A percentile compares a stretch with the other conserved stretches of the same genome.
phyloP scores from a whole-genome alignment of 108 stramenopile genomes.

The Aurantiochytrium sp. region DNA sequence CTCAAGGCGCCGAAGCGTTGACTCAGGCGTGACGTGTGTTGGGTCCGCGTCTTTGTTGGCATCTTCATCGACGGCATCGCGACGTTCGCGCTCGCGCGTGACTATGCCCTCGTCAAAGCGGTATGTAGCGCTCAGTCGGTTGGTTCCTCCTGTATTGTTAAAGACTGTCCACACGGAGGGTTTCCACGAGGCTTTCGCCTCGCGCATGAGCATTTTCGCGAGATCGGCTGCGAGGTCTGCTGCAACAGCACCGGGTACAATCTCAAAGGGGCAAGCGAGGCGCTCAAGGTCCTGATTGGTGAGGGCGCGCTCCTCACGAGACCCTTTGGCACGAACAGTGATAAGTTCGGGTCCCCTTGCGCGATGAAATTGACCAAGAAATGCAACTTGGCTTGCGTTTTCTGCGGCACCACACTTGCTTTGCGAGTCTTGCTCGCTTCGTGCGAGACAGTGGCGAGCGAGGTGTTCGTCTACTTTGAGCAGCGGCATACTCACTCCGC shows the following conservation, averaged over 20 bases:
- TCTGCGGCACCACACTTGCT: neutral
- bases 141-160: neutral
- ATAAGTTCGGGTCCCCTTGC: neutral
- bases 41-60: neutral
- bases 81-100: neutral
- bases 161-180: neutral
- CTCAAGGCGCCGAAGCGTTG: neutral
- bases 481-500: neutral
- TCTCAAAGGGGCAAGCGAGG: neutral
- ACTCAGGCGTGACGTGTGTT: neutral
- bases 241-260: neutral
- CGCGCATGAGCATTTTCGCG: neutral
- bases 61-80: neutral
- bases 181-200: neutral
- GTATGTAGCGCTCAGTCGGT: neutral
- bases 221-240: neutral
- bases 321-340: too few species aligned
- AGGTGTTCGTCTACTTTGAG: neutral
- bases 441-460: neutral
- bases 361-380: neutral
- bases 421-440: neutral
- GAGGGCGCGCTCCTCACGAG: too few species aligned
- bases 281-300: neutral
- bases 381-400: neutral
- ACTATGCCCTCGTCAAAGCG: neutral